Percentiles rank a stretch among this genome's conserved stretches.
Conservation (phyloP, 768 basidiomycete genomes). For the Boletellus ananas region DNA sequence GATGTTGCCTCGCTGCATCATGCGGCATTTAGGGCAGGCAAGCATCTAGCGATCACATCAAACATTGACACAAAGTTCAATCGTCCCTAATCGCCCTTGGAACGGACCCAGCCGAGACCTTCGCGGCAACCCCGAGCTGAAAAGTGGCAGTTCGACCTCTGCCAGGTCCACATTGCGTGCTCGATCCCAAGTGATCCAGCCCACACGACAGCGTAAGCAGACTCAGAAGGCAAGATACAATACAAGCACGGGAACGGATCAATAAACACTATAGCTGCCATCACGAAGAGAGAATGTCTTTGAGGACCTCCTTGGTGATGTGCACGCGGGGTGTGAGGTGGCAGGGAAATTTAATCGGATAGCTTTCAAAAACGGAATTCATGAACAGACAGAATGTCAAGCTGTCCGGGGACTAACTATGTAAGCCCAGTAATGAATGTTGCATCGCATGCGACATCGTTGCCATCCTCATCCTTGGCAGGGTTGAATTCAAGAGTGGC, state of each 20-base stretch:
- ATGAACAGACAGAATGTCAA: neutral
- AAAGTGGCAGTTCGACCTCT: no score
- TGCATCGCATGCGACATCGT: neutral
- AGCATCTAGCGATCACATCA: no score
- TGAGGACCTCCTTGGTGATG: neutral
- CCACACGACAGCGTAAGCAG: no score
- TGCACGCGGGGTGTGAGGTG: conserved; percentile 5
- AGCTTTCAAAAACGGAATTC: neutral
- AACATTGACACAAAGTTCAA: no score
- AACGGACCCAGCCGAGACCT: no score
- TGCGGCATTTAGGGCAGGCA: conserved; percentile 20
- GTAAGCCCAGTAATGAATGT: conserved; percentile 3
- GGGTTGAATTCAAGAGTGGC: neutral
- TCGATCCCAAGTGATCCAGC: no score
- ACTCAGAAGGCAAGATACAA: no score
- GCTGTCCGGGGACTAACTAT: neutral
- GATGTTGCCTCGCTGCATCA: neutral
- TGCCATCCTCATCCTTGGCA: no score
- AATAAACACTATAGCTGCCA: neutral
- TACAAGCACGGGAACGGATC: no score
- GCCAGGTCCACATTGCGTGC: no score
- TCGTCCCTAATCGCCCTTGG: no score
- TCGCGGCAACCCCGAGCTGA: no score
- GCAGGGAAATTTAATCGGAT: conserved; percentile 8
- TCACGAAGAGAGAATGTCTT: neutral